Base-by-base conservation (phyloP, 176 grass and related monocot species). In the Phragmites australis region DNA sequence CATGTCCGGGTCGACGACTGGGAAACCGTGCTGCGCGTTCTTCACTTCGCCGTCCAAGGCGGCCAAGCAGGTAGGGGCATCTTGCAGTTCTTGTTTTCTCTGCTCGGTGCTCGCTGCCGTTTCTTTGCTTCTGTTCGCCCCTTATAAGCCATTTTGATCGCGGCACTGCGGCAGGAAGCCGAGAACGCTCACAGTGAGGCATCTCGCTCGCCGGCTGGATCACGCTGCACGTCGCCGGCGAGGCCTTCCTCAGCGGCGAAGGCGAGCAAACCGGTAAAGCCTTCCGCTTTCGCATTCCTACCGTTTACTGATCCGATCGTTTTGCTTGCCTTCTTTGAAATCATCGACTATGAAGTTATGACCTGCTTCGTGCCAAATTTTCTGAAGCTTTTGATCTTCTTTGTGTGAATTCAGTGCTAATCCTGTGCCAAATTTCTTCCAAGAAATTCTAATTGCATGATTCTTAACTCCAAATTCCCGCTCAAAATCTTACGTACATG, bases 11-110 rank as follows among this genome's bases (percentile, higher is more conserved):
- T 15, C 48, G 49, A 11, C 31, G 70, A 19, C 29, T 15, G 3
- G 18, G 43, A 16, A 16, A 6, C 68, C 80, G 69, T 83, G 80
- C 69, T 83, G 69, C 60, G 19, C 34, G 69, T 83, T 74, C 69
- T 51, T 65, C 32, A 25, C 80, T 14, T 83, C 69, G 45, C 80
- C 68, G 29, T 1, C 65, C 66, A 70, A 70, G 78, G 64, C 78
- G 51, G 51, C 34, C 25, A 70, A 58, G 78, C 65, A 70, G 66
- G 79, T 71, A 60, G 19, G 29, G 17, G 25, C 7, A 22, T 59
- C 51, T 11, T 49, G 29, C 40, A 18, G 19, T 59, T 81, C 53
- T 81, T 59, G 79, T 48, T 60, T 68, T 39, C 47, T 54, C 63
- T n/a, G n/a, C n/a, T n/a, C n/a, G n/a, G n/a, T 68, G 32, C n/a